Base-by-base conservation (phyloP, 805 yeast species). In the Yamadazyma paraphyllophila region DNA sequence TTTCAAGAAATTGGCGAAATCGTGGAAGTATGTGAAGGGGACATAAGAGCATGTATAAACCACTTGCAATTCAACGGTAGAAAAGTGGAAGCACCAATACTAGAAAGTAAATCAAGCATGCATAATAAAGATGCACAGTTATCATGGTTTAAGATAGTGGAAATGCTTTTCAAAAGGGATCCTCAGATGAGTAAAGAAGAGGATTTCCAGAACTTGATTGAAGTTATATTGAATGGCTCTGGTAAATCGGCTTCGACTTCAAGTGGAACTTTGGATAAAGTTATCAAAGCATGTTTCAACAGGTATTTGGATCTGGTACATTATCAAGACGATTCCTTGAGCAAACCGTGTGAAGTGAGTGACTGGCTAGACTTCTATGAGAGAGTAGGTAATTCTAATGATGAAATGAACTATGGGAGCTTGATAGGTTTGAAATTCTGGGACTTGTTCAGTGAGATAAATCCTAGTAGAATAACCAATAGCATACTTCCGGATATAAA, bases 311-410 rank as follows among this genome's bases (percentile, higher is more conserved):
- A 75, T 24, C 74, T 80, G 47, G 81, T 79, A 26, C 82, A 81
- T 57, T 72, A 53, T 30, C 73, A 83, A 36, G 96, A 88, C 52
- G 83, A 79, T 44, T 70, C 81, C 39, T 63, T 88, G 24, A 52
- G 53, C 7, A 83, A 83, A 52, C 85, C 95, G 0, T 62, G 77
- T 11, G 67, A 62, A 20, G 66, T 89, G 7, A 77, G 86, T 35
- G 94, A 88, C 50, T 91, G 96, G 96, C 59, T 87, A 25, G 76
- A 65, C 52, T 87, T 85, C 59, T 78, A 82, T 50, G 97, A 91
- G 59, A 39, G 65, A n/a, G 62, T 84, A 59, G 62, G 56, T 3
- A 44, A 63, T 32, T 51, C 49, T 1, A 68, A 68, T 39, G 73
- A 71, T 47, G 72, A 73, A 2, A 65, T 73, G 20, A 67, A 77